A percentile compares a stretch with the other conserved stretches of the same genome.
phyloP scores from a whole-genome alignment of 805 yeast genomes.

The Schwanniomyces polymorphus region DNA sequence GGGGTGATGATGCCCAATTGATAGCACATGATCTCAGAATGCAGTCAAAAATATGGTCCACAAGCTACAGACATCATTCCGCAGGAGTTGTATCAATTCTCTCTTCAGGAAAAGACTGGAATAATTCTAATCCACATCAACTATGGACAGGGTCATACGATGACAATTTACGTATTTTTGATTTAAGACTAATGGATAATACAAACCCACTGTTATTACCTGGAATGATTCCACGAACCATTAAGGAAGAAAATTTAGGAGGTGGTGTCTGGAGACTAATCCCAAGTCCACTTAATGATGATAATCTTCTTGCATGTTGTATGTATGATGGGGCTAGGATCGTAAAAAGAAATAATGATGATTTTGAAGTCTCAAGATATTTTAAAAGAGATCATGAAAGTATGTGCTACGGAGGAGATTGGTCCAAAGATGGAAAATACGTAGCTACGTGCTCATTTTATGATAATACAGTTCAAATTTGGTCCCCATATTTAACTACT shows the following conservation, averaged over 20 bases:
- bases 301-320: constrained; percentile 73
- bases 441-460: constrained; percentile 90
- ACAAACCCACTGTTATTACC: constrained; percentile 33
- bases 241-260: constrained; percentile 54
- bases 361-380: constrained; percentile 34
- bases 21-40: constrained; percentile 68
- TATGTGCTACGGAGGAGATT: constrained; percentile 95
- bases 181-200: constrained; percentile 55
- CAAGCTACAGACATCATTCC: constrained; percentile 61
- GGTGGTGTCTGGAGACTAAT: constrained; percentile 96
- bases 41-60: constrained; percentile 39
- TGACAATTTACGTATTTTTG: constrained; percentile 69
- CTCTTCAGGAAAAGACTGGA: constrained; percentile 44
- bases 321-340: constrained; percentile 95
- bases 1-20: constrained; percentile 85
- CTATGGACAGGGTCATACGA: constrained; percentile 93
- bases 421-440: constrained; percentile 51
- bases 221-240: constrained; percentile 54
- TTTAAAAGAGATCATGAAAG: constrained; percentile 77
- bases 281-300: constrained; percentile 52
- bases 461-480: constrained; percentile 76
- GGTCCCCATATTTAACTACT: constrained; percentile 44
- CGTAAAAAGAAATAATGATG: constrained; percentile 26
- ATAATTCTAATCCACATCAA: constrained; percentile 38
- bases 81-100: constrained; percentile 92